These are phyloP conservation scores for Panaeolus cyanescens DNA, from an alignment of 768 basidiomycete genomes.

Conservation along the genomic window DNA sequence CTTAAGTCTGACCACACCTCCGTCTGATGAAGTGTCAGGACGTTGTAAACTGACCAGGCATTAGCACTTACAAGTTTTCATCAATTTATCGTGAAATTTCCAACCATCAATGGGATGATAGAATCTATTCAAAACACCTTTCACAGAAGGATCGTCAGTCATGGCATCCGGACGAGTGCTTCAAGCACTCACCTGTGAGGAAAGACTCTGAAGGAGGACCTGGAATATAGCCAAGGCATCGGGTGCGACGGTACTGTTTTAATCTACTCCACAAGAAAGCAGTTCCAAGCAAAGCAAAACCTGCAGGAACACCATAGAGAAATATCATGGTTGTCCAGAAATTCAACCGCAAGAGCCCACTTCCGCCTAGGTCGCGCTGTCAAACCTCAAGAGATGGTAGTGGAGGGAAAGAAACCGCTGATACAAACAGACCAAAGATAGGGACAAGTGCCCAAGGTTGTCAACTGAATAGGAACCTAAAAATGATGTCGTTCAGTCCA, in stretches of 20 bases:
- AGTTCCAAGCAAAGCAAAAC: background rate
- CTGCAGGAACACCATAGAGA: background rate
- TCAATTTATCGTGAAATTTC: constrained; percentile 36
- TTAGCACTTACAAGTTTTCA: constrained; percentile 29
- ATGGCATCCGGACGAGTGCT: background rate
- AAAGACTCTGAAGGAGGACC: constrained; percentile 37
- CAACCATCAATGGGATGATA: constrained; percentile 26
- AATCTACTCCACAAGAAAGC: background rate
- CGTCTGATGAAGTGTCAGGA: constrained; percentile 21
- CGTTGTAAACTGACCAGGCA: background rate
- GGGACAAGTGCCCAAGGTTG: background rate
- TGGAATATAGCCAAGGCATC: constrained; percentile 32
- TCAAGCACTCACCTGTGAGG: constrained; percentile 28
- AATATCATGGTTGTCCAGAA: background rate
- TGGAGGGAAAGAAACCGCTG: background rate
- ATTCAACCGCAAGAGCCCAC: background rate
- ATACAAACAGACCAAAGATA: background rate
- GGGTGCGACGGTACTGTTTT: background rate
- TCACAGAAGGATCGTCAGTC: constrained; percentile 15
- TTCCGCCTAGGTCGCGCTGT: background rate
- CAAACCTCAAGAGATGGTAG: background rate
- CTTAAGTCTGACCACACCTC: constrained; percentile 31
- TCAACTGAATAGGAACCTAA: too few species aligned
- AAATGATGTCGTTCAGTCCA: too few species aligned
- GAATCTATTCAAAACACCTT: constrained; percentile 35